Evolutionary conservation across 1,284 basidiomycete species (phyloP).

Genomic region (Cerioporus squamosus): DNA sequence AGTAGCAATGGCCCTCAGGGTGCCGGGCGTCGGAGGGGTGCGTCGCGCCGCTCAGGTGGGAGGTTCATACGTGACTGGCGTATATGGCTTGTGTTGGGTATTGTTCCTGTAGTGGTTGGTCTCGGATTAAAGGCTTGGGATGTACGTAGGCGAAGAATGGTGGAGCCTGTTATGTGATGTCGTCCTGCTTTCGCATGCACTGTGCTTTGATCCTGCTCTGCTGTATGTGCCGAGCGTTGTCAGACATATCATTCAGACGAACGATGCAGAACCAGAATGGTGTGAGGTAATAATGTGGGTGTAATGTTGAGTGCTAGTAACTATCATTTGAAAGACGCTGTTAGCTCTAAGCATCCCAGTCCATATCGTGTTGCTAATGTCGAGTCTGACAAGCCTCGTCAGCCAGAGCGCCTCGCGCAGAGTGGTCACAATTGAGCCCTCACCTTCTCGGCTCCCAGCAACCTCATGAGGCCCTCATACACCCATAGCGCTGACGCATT

Average conservation of each 20-base stretch:
- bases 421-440: background rate
- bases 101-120: slow-evolving; percentile 16
- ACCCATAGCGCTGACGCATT: slow-evolving; percentile 77
- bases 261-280: background rate
- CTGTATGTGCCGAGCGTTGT: background rate
- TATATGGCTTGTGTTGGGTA: slow-evolving; percentile 10
- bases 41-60: background rate
- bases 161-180: background rate
- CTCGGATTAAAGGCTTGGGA: slow-evolving; percentile 21
- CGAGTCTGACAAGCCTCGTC: slow-evolving; percentile 7
- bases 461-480: slow-evolving; percentile 68
- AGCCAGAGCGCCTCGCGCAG: background rate
- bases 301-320: no score
- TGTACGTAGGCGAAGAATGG: slow-evolving; percentile 10
- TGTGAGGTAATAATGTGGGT: no score
- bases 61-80: slow-evolving; percentile 13
- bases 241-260: background rate
- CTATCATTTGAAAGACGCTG: no score
- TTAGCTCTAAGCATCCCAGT: no score
- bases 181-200: background rate
- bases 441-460: slow-evolving; percentile 71
- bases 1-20: slow-evolving; percentile 5
- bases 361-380: background rate
- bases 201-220: background rate
- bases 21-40: background rate